Evolutionary conservation across 768 basidiomycete species (phyloP).

Genomic region (Leccinum subtestaceum): DNA sequence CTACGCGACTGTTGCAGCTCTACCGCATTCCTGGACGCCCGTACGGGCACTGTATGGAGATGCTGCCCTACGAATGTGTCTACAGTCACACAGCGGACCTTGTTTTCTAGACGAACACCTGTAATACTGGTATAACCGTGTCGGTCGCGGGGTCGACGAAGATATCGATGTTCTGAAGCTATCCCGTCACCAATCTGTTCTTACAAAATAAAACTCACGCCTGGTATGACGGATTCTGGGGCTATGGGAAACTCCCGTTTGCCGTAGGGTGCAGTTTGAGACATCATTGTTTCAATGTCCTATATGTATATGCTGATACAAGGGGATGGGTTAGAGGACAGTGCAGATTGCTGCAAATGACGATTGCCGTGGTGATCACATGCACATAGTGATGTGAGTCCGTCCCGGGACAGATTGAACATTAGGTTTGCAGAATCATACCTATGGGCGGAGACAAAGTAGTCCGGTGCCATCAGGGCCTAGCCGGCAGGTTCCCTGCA

Average conservation of each 20-base stretch:
- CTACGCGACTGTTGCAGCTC: conserved; percentile 53
- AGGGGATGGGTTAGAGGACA: neutral
- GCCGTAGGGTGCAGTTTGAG: conserved; percentile 50
- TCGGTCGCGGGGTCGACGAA: conserved; percentile 42
- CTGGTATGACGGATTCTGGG: conserved; percentile 48
- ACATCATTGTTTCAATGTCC: conserved; percentile 8
- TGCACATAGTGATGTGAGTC: neutral
- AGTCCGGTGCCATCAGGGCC: too few species aligned
- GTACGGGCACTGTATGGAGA: conserved; percentile 54
- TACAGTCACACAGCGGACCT: conserved; percentile 55
- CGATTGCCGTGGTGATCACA: neutral
- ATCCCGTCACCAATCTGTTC: neutral
- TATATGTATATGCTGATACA: neutral
- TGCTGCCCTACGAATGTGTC: conserved; percentile 39
- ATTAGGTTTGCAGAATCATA: too few species aligned
- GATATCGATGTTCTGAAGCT: conserved; percentile 39
- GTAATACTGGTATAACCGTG: conserved; percentile 47
- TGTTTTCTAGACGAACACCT: conserved; percentile 57
- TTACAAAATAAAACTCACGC: conserved; percentile 27
- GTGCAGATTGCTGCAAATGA: neutral
- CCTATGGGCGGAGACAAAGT: too few species aligned
- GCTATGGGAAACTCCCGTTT: conserved; percentile 58
- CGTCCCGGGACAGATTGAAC: too few species aligned
- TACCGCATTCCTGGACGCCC: conserved; percentile 70
- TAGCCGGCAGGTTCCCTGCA: too few species aligned